Evolutionary conservation across 1,139 yeast genomes (phyloP).

Genomic region (Yamadazyma atlantica): DNA sequence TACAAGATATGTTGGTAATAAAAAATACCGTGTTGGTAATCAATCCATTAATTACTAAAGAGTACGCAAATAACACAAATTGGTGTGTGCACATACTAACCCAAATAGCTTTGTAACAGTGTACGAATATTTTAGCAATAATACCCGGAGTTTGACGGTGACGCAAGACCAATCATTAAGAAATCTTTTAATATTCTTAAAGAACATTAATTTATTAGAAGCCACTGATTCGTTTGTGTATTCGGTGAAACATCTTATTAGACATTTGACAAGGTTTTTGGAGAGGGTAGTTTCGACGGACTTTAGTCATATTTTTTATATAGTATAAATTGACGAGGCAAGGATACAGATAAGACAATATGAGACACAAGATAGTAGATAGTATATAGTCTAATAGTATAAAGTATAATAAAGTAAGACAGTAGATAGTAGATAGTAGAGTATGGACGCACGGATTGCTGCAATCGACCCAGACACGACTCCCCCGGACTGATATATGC

Average conservation of each 20-base stretch:
- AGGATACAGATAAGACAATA: too few relatives aligned
- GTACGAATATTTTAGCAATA: conserved; percentile 1
- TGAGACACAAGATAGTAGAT: too few relatives aligned
- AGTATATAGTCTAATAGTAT: too few relatives aligned
- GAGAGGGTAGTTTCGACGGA: not conserved
- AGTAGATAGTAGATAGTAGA: too few relatives aligned
- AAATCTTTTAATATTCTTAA: conserved; percentile 8
- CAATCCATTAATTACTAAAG: conserved; percentile 1
- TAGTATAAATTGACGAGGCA: too few relatives aligned
- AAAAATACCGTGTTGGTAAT: not conserved
- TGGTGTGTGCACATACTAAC: conserved; percentile 3
- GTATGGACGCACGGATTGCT: too few relatives aligned
- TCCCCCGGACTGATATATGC: not conserved
- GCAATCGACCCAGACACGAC: too few relatives aligned
- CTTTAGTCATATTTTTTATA: not conserved
- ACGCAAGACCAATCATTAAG: conserved; percentile 9
- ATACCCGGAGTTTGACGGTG: not conserved
- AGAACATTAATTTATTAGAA: conserved; percentile 6
- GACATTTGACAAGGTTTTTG: conserved; percentile 1
- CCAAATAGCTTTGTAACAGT: conserved; percentile 1
- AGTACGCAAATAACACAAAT: conserved; percentile 4
- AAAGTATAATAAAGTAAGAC: too few relatives aligned
- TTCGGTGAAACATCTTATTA: conserved; percentile 1
- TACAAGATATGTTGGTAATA: conserved; percentile 3
- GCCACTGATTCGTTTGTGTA: conserved; percentile 3